Conservation (phyloP, 2,329 filamentous ascomycete species). For the Curvularia lunata region DNA sequence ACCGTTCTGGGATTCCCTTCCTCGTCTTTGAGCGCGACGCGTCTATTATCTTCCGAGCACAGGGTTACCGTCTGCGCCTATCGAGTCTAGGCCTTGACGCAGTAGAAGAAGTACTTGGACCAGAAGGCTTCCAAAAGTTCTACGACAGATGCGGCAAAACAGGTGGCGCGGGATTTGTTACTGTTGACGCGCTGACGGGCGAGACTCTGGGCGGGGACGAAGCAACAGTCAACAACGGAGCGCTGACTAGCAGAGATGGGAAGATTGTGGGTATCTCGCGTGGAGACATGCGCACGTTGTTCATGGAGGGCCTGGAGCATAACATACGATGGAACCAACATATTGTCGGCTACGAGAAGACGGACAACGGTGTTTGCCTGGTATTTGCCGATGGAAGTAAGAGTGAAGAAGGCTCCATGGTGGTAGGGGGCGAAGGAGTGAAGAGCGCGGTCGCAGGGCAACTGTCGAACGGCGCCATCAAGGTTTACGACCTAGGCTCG, state of each 20-base stretch:
- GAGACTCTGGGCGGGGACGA: constrained; percentile 45
- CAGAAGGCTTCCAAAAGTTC: constrained; percentile 59
- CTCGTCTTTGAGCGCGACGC: constrained; percentile 51
- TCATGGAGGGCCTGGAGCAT: constrained; percentile 63
- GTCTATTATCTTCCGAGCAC: constrained; percentile 63
- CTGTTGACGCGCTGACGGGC: constrained; percentile 62
- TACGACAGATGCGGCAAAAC: constrained; percentile 67
- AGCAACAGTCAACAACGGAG: constrained; percentile 27
- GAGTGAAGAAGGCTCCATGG: constrained; percentile 64
- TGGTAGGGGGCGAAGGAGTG: constrained; percentile 68
- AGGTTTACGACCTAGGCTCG: constrained; percentile 68
- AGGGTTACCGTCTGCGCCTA: constrained; percentile 67
- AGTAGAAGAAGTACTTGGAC: constrained; percentile 64
- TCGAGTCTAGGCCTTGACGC: constrained; percentile 64
- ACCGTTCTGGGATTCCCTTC: constrained; percentile 41
- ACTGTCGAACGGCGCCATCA: constrained; percentile 63
- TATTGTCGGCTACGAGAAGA: constrained; percentile 66
- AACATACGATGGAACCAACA: constrained; percentile 63
- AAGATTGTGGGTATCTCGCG: constrained; percentile 68
- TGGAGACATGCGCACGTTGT: constrained; percentile 67
- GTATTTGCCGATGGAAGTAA: constrained; percentile 66
- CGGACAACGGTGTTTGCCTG: constrained; percentile 60
- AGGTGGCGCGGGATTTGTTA: constrained; percentile 60
- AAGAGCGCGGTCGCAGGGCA: constrained; percentile 67
- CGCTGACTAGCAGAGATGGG: constrained; percentile 60